These are phyloP conservation scores for Lizonia empirigonia DNA, from an alignment of 2,329 filamentous ascomycete species.

Conservation along the genomic window DNA sequence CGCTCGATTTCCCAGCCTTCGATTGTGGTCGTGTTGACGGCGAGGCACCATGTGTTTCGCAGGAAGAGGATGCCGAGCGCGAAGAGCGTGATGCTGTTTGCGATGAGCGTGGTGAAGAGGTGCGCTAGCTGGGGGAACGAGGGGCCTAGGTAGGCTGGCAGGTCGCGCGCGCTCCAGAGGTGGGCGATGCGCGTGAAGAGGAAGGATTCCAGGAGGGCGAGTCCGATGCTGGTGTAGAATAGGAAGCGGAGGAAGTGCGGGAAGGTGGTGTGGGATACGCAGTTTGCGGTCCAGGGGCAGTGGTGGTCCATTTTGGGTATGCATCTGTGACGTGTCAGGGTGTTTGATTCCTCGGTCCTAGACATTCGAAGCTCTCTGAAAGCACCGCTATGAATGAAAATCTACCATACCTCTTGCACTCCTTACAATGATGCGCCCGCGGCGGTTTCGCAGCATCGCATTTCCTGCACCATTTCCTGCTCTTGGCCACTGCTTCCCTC, in stretches of 20 bases:
- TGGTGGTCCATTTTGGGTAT: constrained; percentile 86
- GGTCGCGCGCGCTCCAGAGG: constrained; percentile 68
- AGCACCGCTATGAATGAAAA: background rate
- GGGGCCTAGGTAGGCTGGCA: constrained; percentile 75
- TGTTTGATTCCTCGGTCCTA: background rate
- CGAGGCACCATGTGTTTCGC: constrained; percentile 63
- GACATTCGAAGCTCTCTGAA: background rate
- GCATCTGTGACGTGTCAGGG: constrained; percentile 57
- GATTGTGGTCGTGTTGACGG: constrained; percentile 78
- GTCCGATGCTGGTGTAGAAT: constrained; percentile 68
- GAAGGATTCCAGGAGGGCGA: constrained; percentile 65
- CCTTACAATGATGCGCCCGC: constrained; percentile 80
- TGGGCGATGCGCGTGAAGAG: constrained; percentile 63
- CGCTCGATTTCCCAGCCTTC: constrained; percentile 72
- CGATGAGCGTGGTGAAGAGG: constrained; percentile 65
- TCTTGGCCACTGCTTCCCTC: constrained; percentile 26
- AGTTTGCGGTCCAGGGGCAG: constrained; percentile 84
- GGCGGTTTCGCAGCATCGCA: constrained; percentile 76
- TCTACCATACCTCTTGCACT: constrained; percentile 64
- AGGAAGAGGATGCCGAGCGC: constrained; percentile 68
- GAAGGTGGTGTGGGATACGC: constrained; percentile 80
- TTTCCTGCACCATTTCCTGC: constrained; percentile 72
- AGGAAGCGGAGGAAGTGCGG: constrained; percentile 84
- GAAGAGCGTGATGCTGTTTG: constrained; percentile 65
- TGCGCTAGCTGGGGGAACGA: constrained; percentile 62